Base-by-base conservation (phyloP, 257 asterid species). In the Rubia yunnanensis region DNA sequence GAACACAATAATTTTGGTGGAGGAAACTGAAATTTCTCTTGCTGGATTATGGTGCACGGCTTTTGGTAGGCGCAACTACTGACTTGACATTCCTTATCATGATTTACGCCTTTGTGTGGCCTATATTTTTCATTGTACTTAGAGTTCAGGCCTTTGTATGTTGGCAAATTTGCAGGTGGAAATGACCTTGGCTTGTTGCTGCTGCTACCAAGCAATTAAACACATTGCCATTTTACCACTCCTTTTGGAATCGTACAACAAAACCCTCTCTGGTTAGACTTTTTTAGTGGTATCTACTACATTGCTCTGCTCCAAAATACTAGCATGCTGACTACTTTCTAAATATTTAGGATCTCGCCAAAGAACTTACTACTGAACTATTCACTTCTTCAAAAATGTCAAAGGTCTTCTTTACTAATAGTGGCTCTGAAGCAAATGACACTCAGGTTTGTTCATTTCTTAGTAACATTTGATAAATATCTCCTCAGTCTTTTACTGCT, bases 41-140 rank as follows among this genome's bases (percentile, higher is more conserved):
- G 97, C 99, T 83, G 99, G 99, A 71, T 76, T 92, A 72, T 92
- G 99, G 99, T 84, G 90, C 84, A 92, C 97, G 3, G 84, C 96
- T 18, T 83, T 92, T 64, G 96, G 96, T 92, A 79, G 35, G 26
- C 65, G 24, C 56, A 57, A 27, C 38, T 65, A 38, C 66, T 66
- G 30, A 14, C 20, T 3, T 36, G 13, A 2, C 30, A 24, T 60
- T 68, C 46, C 10, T 24, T 18, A 48, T 23, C 14, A 26, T 14
- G 20, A 20, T 44, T 44, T 20, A 44, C 1, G 20, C 52, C 52
- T 44, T 44, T 44, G 66, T 38, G 27, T 38, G 4, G 35, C 53
- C 54, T 38, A 0, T 49, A 11, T 22, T 35, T 15, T 22, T 52
- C 23, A 10, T 22, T 18, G 26, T 30, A 17, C 14, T 24, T 54